Conservation (phyloP, 2,329 filamentous ascomycete genomes). For the Didymella segeticola region DNA sequence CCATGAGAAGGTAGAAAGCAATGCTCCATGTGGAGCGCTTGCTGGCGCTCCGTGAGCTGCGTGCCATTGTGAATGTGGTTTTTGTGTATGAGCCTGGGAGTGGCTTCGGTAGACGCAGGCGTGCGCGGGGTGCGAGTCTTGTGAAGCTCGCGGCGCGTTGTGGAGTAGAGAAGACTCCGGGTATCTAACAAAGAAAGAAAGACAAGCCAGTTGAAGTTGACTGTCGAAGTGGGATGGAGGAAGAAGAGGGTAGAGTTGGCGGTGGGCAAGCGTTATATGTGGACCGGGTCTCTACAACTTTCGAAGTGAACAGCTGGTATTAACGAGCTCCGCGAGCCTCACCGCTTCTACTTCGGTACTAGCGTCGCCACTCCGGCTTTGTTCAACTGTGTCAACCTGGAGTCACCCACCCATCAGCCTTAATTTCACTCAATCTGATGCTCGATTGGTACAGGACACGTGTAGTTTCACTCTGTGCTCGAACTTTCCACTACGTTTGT, state of each 20-base stretch:
- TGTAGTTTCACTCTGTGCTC: conserved; percentile 29
- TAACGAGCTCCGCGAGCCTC: conserved; percentile 29
- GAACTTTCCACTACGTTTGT: conserved; percentile 26
- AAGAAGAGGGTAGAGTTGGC: conserved; percentile 29
- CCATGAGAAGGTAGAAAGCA: conserved; percentile 87
- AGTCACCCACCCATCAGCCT: conserved; percentile 36
- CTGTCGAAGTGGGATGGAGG: conserved; percentile 25
- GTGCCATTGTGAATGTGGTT: conserved; percentile 59
- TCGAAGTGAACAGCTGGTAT: conserved; percentile 43
- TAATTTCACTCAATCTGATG: conserved; percentile 38
- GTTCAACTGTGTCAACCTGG: conserved; percentile 14
- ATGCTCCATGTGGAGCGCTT: conserved; percentile 84
- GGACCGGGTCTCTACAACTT: conserved; percentile 29
- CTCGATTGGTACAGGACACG: conserved; percentile 40
- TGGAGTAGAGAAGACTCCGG: conserved; percentile 34
- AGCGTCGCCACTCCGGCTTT: conserved; percentile 23
- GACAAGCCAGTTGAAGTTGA: conserved; percentile 29
- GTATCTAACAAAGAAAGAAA: conserved; percentile 38
- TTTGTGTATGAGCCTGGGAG: conserved; percentile 20
- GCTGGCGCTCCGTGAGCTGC: conserved; percentile 68
- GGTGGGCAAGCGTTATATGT: conserved; percentile 42
- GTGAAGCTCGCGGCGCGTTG: conserved; percentile 30
- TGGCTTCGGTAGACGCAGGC: conserved; percentile 27
- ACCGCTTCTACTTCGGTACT: conserved; percentile 29
- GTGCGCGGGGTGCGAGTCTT: conserved; percentile 30